A percentile compares a stretch with the other conserved stretches of the same genome.
phyloP scores from a whole-genome alignment of 306 rosid genomes.

The Comarum palustre region DNA sequence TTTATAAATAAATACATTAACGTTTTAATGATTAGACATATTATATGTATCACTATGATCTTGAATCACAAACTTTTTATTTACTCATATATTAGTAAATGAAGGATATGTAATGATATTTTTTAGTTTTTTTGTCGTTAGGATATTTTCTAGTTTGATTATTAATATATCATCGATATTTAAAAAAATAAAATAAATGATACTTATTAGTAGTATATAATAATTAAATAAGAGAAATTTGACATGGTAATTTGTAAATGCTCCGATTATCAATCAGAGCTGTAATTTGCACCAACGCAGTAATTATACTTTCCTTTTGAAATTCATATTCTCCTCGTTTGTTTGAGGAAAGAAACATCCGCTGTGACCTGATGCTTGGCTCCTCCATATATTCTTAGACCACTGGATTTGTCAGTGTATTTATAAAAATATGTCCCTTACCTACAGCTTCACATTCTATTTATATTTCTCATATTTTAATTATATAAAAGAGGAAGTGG shows the following conservation, averaged over 20 bases:
- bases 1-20: too few species aligned
- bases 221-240: too few species aligned
- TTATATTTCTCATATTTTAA: constrained; percentile 43
- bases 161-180: too few species aligned
- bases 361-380: constrained; percentile 48
- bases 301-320: background rate
- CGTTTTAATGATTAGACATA: too few species aligned
- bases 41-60: too few species aligned
- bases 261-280: background rate
- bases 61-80: too few species aligned
- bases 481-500: constrained; percentile 69
- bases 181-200: too few species aligned
- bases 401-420: constrained; percentile 67
- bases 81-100: too few species aligned
- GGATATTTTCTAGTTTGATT: too few species aligned
- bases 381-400: constrained; percentile 81
- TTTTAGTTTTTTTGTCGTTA: too few species aligned
- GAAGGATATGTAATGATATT: too few species aligned
- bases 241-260: background rate
- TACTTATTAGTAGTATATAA: too few species aligned
- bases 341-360: constrained; percentile 27
- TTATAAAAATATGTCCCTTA: constrained; percentile 41
- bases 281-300: background rate
- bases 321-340: background rate
- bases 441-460: constrained; percentile 58